Base-by-base conservation (phyloP, 306 rosid genomes). In the Casuarina cunninghamiana region DNA sequence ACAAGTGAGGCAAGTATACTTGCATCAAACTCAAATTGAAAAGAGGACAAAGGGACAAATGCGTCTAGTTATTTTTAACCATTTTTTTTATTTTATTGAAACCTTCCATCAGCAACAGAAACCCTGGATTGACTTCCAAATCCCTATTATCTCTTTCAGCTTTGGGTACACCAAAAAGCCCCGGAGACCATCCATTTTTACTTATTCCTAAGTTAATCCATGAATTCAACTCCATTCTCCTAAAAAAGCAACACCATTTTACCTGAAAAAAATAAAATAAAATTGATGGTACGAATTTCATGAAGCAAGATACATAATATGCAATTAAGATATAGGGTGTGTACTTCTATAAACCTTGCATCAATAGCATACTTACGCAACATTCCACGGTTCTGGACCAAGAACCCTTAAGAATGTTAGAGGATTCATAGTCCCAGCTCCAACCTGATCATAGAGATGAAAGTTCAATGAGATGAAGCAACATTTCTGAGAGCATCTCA, bases 351-450 rank as follows among this genome's bases (percentile, higher is more conserved):
- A 57, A 70, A 81, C 65, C 85, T 83, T 83, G 82, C 90, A 77
- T 84, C 77, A 70, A 80, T 73, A 71, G 80, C 86, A 89, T 86
- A 94, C 98, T 87, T 94, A 94, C 97, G 97, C 98, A 78, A 94
- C 98, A 90, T 90, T 90, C 98, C 98, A 92, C 3, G 98, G 97
- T 84, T 94, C 98, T 35, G 98, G 98, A 84, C 98, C 98, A 53
- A 94, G 95, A 81, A 94, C 98, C 86, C 98, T 89, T 81, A 94
- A 85, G 87, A 89, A 94, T 78, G 97, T 92, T 71, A 88, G 90
- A 77, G 98, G 98, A 89, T 94, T 94, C 98, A 94, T 94, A 69
- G 98, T 94, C 79, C 98, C 98, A 50, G 98, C 97, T 80, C 98
- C 98, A 84, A 94, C 98, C 98, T 94, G 87, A 75, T 82, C 83